Evolutionary conservation across 2,329 filamentous ascomycete species (phyloP).

Genomic region (Cylindrodendrum hubeiense): DNA sequence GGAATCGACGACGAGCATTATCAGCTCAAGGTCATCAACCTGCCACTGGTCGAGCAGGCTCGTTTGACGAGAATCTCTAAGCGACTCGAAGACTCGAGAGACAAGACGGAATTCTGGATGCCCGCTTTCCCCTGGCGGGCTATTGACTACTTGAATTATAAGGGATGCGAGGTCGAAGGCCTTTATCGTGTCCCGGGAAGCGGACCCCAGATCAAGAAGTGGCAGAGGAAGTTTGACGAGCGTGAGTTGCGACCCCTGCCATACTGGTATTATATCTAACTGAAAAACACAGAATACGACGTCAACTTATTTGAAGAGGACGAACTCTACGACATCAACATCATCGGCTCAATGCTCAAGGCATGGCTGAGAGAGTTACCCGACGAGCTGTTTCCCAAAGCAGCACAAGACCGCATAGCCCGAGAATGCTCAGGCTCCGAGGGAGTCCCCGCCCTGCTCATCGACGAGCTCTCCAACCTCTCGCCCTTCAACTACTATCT

Average conservation of each 20-base stretch:
- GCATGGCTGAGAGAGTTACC: slow-evolving; percentile 96
- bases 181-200: slow-evolving; percentile 93
- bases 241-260: slow-evolving; percentile 60
- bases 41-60: slow-evolving; percentile 88
- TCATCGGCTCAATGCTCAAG: slow-evolving; percentile 95
- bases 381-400: slow-evolving; percentile 91
- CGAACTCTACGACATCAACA: slow-evolving; percentile 95
- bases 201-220: slow-evolving; percentile 90
- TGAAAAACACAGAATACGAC: slow-evolving; percentile 76
- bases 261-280: slow-evolving; percentile 15
- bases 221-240: slow-evolving; percentile 91
- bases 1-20: slow-evolving; percentile 86
- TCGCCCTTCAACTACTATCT: slow-evolving; percentile 98
- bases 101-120: slow-evolving; percentile 99
- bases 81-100: slow-evolving; percentile 85
- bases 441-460: slow-evolving; percentile 84
- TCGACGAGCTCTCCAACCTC: slow-evolving; percentile 93
- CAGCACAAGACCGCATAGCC: slow-evolving; percentile 82
- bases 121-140: slow-evolving; percentile 94
- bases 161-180: slow-evolving; percentile 92
- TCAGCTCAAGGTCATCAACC: slow-evolving; percentile 85
- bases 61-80: slow-evolving; percentile 93
- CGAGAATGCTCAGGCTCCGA: slow-evolving; percentile 84
- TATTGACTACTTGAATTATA: slow-evolving; percentile 96
- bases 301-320: slow-evolving; percentile 90